Evolutionary conservation across 345 rosid genomes (phyloP), one percentile per base, ranked within the genome.

Genomic region (Noccaea caerulescens): DNA sequence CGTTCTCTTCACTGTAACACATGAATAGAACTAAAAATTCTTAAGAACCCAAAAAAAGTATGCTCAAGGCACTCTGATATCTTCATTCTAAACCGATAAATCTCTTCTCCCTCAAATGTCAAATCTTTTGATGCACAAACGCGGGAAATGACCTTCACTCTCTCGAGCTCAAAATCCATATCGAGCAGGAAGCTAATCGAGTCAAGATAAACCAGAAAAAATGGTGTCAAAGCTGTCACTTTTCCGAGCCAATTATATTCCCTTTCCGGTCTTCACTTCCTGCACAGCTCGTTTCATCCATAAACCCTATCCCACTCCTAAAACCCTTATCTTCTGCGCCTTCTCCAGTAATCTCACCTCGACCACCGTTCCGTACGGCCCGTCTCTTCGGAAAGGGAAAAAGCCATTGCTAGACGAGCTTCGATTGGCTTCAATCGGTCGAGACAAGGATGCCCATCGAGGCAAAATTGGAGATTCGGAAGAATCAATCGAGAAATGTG

Each of bases 301-400:
- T 45, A 77, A 79, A 60, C 79, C 75, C 42, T 66, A 44, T 71
- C 69, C 54, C 46, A 18, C 58, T 13, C 76, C 75, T 9, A 85
- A 73, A 54, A 64, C 80, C 66, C 68, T 57, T 30, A 25, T 80
- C 69, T 10, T 79, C 74, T 70, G 79, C 52, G 76, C 62, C 67
- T 68, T 71, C 81, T 76, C 80, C 52, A 54, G 41, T n/a, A 58
- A 34, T 20, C 37, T 37, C 51, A 8, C 77, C 12, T 72, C 75
- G 33, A 4, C 63, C 27, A 7, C 63, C 41, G 63, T 80, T 27
- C 82, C 84, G 2, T 90, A 93, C 52, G 97, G 96, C 5, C 97
- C 97, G 30, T 88, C 92, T 65, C 90, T 93, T 52, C 83, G 25
- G 23, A 93, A 86, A 81, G 97, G 98, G 43, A 80, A 69, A 57